Base-by-base conservation (phyloP, 306 rosid genomes). In the Boehmeria nivea region DNA sequence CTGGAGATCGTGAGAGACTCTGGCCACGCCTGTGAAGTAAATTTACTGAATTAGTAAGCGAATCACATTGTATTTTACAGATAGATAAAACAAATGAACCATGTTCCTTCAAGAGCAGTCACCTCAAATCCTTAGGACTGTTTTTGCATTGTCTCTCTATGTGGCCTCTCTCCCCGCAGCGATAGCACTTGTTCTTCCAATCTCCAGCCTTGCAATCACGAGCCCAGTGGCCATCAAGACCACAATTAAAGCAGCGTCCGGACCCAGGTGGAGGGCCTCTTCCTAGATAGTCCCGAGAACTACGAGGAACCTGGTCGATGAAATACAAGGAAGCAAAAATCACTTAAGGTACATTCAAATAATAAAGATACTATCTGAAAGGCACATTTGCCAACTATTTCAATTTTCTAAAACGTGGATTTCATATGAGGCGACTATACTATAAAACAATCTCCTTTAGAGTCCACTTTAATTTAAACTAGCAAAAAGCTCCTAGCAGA, bases 181-280 rank as follows among this genome's bases (percentile, higher is more conserved):
- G 79, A 36, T 77, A 77, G 46, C 83, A 77, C 67, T 72, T 77
- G 48, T 77, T 77, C 54, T 77, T 77, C 79, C 79, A 72, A 50
- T 77, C 83, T 37, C 83, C 79, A 64, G 83, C 83, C 43, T 77
- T 77, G 71, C 83, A 77, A 48, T 77, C 83, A 34, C 79, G 74
- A 12, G 83, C 79, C 83, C 83, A 77, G 57, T 77, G 83, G 28
- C 83, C 83, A 40, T 77, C 83, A 39, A 77, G 69, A 43, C 83
- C 83, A 65, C 83, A 72, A 12, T 77, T 77, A 58, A 77, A 77
- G 66, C 83, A 77, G 36, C 78, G 83, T 1, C 83, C 83, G 31
- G 83, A 69, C 23, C 83, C 78, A 17, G 83, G 83, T 53, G 78
- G 73, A 55, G 83, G 78, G 8, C 83, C 83, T 72, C 78, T 53